A percentile compares a stretch with the other conserved stretches of the same genome.
phyloP scores from a whole-genome alignment of 805 yeast species.

The Starmerella scarabaei region DNA sequence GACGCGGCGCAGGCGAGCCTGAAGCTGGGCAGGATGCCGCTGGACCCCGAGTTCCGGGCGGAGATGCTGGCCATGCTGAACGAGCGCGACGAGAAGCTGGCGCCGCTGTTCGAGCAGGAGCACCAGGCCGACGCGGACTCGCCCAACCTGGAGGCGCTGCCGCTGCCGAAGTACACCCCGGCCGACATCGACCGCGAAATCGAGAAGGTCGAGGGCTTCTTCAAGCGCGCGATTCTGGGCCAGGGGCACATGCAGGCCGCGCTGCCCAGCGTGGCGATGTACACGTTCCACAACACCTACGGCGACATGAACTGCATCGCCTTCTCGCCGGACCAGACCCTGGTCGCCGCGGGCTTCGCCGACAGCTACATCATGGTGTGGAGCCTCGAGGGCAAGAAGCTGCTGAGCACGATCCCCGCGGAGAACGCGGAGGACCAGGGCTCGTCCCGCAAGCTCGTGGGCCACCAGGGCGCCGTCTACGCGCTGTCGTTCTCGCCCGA shows the following conservation, averaged over 20 bases:
- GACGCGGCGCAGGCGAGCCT: conserved; percentile 29
- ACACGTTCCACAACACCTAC: conserved; percentile 91
- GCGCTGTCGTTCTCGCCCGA: conserved; percentile 87
- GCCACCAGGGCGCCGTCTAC: conserved; percentile 91
- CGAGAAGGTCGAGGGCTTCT: conserved; percentile 64
- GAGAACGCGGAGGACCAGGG: conserved; percentile 16
- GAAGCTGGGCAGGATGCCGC: conserved; percentile 69
- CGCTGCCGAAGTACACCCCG: conserved; percentile 74
- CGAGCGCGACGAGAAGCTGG: conserved; percentile 51
- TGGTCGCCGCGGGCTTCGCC: conserved; percentile 89
- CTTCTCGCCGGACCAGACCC: conserved; percentile 74
- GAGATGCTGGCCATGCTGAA: conserved; percentile 78
- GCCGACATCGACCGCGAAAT: conserved; percentile 71
- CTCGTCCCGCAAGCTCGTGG: conserved; percentile 47
- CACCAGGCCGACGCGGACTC: conserved; percentile 38
- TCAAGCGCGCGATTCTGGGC: conserved; percentile 58
- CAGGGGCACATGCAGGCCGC: conserved; percentile 42
- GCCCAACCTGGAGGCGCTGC: conserved; percentile 63
- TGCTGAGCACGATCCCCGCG: conserved; percentile 29
- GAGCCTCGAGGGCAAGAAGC: conserved; percentile 84
- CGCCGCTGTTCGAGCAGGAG: conserved; percentile 53
- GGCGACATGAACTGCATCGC: conserved; percentile 75
- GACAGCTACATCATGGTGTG: conserved; percentile 84
- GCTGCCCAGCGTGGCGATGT: conserved; percentile 93
- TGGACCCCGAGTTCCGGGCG: conserved; percentile 69